phyloP scores from a whole-genome alignment of 2,329 filamentous ascomycete species.

The Helotiales sp. region DNA sequence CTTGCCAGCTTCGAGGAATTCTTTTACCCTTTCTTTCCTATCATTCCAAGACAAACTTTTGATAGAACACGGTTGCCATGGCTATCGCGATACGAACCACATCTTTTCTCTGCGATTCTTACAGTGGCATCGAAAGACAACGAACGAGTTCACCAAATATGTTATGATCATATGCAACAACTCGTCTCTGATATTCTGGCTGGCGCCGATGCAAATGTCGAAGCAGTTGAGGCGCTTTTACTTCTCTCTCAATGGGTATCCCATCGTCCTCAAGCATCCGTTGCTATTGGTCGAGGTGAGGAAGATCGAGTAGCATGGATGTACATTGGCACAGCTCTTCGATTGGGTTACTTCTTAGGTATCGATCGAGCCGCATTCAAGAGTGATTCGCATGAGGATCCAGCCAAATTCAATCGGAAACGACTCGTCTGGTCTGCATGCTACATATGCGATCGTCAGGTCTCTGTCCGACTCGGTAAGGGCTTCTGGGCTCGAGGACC shows the following conservation, averaged over 20 bases:
- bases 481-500: constrained; percentile 75
- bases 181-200: constrained; percentile 67
- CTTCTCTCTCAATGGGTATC: constrained; percentile 69
- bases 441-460: constrained; percentile 61
- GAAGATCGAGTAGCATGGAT: constrained; percentile 77
- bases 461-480: constrained; percentile 69
- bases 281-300: constrained; percentile 64
- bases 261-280: constrained; percentile 31
- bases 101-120: constrained; percentile 68
- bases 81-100: constrained; percentile 58
- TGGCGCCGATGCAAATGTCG: constrained; percentile 65
- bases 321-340: constrained; percentile 70
- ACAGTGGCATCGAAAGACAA: constrained; percentile 72
- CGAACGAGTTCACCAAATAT: constrained; percentile 62
- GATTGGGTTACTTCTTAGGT: constrained; percentile 69
- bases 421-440: constrained; percentile 68
- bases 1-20: constrained; percentile 29
- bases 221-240: constrained; percentile 69
- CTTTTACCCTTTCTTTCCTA: constrained; percentile 70
- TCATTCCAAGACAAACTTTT: constrained; percentile 54
- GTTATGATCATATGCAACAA: constrained; percentile 68
- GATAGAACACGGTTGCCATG: constrained; percentile 54
- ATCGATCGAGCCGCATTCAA: constrained; percentile 69
- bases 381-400: constrained; percentile 57
- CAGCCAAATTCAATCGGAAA: constrained; percentile 60